Percentiles rank a stretch among this genome's conserved stretches.
Conservation (phyloP, 495 filamentous ascomycete genomes). For the Penicillium odoratum region DNA sequence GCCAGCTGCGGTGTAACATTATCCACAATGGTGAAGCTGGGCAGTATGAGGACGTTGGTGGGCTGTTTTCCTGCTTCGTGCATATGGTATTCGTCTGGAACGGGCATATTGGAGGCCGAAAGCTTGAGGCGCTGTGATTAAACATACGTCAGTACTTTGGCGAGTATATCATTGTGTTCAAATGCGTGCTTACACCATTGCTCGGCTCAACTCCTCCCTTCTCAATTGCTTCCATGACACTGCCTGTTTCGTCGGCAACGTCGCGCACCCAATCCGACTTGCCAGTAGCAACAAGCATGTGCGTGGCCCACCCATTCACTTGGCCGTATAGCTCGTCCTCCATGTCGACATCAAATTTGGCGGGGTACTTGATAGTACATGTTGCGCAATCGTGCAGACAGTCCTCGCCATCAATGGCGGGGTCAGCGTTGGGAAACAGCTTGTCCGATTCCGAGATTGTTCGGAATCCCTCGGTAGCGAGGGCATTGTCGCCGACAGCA, state of each 20-base stretch:
- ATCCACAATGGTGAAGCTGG: conserved; percentile 82
- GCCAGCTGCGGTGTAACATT: conserved; percentile 78
- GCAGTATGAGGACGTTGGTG: conserved; percentile 83
- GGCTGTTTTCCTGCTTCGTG: conserved; percentile 61
- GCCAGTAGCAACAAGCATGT: conserved; percentile 88
- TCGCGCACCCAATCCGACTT: conserved; percentile 94
- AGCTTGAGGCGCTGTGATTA: conserved; percentile 74
- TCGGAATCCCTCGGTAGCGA: conserved; percentile 38
- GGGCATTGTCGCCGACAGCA: conserved; percentile 23
- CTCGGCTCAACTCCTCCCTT: conserved; percentile 58
- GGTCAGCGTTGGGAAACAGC: conserved; percentile 56
- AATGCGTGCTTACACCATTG: conserved; percentile 65
- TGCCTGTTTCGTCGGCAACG: conserved; percentile 87
- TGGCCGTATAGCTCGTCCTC: conserved; percentile 79
- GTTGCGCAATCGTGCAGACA: conserved; percentile 87
- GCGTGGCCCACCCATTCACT: conserved; percentile 85
- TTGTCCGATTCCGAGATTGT: conserved; percentile 36
- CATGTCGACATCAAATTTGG: conserved; percentile 72
- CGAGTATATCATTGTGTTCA: background rate
- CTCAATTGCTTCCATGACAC: conserved; percentile 90
- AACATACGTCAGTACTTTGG: conserved; percentile 10
- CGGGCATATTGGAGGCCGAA: conserved; percentile 89
- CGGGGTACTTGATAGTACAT: conserved; percentile 76
- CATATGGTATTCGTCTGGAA: conserved; percentile 59
- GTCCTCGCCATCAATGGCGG: conserved; percentile 79